Conservation (phyloP, 2,329 filamentous ascomycete genomes). For the Monilinia fructigena region DNA sequence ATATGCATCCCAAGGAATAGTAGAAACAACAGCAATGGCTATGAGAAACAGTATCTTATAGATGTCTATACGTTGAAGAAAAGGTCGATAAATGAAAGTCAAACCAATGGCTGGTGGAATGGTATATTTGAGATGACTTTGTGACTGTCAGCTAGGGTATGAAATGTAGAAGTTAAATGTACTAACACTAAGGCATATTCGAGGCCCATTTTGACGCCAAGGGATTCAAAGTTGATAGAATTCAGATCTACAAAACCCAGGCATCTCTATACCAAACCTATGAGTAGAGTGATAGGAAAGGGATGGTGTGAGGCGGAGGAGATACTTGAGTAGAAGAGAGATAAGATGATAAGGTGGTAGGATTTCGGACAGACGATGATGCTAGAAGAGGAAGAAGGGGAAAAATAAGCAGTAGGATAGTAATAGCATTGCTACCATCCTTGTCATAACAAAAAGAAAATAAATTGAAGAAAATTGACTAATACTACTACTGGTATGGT, state of each 20-base stretch:
- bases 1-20: slow-evolving; percentile 76
- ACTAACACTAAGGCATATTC: slow-evolving; percentile 64
- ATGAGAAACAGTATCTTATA: slow-evolving; percentile 63
- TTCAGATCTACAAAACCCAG: slow-evolving; percentile 1
- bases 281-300: neutral
- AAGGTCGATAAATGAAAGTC: slow-evolving; percentile 58
- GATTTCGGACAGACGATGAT: neutral
- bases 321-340: neutral
- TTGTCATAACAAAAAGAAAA: neutral
- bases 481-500: no score
- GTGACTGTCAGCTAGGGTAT: slow-evolving; percentile 17
- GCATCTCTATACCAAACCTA: slow-evolving; percentile 21
- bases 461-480: no score
- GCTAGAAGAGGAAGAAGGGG: neutral
- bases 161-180: neutral
- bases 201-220: slow-evolving; percentile 49
- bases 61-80: slow-evolving; percentile 60
- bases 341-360: neutral
- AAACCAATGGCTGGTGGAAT: slow-evolving; percentile 61
- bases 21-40: slow-evolving; percentile 62
- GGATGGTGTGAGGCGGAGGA: neutral
- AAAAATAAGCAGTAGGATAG: neutral
- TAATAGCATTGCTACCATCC: neutral
- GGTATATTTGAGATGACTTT: slow-evolving; percentile 61
- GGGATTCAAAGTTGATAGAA: slow-evolving; percentile 12